Base-by-base conservation (phyloP, 106 monocot genomes). In the Xerophyta viscosa region DNA sequence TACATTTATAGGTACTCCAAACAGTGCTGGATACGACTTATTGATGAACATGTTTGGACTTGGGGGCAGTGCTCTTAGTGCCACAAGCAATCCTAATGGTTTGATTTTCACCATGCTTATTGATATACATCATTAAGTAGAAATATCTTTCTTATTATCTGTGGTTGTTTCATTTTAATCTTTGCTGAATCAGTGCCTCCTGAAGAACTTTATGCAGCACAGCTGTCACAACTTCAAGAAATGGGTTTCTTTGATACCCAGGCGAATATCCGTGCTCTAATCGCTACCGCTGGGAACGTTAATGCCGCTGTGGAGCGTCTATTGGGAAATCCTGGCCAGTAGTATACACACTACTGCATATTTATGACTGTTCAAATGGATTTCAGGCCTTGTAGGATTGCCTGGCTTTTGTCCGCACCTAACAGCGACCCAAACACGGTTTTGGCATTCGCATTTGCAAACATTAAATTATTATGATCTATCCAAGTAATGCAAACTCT, bases 201-300 rank as follows among this genome's bases (percentile, higher is more conserved):
- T 24, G 93, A 93, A 73, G 74, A 88, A 39, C 77, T 77, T 1
- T 93, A 84, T 47, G 93, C 93, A 31, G 81, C 78, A 8, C 93
- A 93, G 50, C 72, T 93, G 2, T 57, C 93, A 54, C 93, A 93
- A 64, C 84, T 93, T 60, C 93, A 81, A 51, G 93, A 93, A 44
- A 93, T 93, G 93, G 93, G 93, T 50, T 93, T 93, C 77, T 77
- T 84, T 20, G 88, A 93, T 66, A 78, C 84, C 4, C 93, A 93
- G 58, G 93, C 80, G 68, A 93, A 93, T 39, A 84, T 93, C 31
- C 80, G 84, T 18, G 93, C 93, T 0, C 58, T 93, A 21, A 71
- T 41, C 15, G 87, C 93, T 42, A 88, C 93, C 22, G 49, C 74
- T 3, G 93, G 93, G 5, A 93, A 93, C 47, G 88, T 93, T 33